phyloP scores from a whole-genome alignment of 345 rosid species.

The Angophora floribunda region DNA sequence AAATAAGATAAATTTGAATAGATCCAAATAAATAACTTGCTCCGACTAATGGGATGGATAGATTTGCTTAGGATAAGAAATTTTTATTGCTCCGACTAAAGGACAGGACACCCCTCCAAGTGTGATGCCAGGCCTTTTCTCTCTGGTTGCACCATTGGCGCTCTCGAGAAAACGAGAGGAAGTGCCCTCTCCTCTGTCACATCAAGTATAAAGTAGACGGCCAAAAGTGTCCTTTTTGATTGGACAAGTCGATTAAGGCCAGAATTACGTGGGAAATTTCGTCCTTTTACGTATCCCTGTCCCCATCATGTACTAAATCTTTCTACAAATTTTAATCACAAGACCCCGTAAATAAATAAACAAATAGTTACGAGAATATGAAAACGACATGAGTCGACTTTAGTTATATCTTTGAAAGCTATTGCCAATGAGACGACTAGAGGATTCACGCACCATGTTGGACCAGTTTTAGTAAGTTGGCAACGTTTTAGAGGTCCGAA shows the following conservation, averaged over 20 bases:
- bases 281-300: fast-evolving
- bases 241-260: background rate
- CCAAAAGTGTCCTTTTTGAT: background rate
- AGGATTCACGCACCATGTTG: background rate
- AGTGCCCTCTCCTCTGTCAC: background rate
- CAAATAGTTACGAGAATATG: background rate
- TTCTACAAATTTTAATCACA: background rate
- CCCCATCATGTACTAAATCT: background rate
- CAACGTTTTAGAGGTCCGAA: background rate
- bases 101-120: background rate
- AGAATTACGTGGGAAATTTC: background rate
- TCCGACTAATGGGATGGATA: background rate
- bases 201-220: background rate
- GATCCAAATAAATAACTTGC: background rate
- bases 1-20: background rate
- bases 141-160: background rate
- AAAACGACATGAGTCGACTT: background rate
- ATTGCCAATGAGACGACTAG: background rate
- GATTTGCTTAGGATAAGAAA: background rate
- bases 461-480: background rate
- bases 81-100: background rate
- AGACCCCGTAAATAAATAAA: background rate
- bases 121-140: background rate
- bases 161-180: background rate
- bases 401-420: background rate